These are phyloP conservation scores for Prototheca wickerhamii DNA, from an alignment of 163 green algal genomes.

Conservation along the genomic window DNA sequence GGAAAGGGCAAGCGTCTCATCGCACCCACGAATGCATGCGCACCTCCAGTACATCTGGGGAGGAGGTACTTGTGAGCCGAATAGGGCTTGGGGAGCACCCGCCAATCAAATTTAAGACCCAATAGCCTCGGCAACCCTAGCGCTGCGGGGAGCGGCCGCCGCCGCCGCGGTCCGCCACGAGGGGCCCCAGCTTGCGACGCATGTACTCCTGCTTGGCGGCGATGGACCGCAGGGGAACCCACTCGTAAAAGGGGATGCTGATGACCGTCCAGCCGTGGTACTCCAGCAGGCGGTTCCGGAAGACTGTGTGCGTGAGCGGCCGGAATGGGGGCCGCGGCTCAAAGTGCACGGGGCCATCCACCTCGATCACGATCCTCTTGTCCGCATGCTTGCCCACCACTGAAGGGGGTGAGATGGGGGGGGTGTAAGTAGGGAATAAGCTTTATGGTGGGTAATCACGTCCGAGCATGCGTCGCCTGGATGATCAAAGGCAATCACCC, in stretches of 20 bases:
- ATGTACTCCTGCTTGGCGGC: conserved; percentile 7
- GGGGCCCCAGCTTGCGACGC: neutral
- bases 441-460: too few species aligned
- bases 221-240: conserved; percentile 1
- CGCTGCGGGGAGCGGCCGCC: too few species aligned
- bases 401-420: conserved; percentile 1
- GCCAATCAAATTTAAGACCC: too few species aligned
- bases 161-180: neutral
- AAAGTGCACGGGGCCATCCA: conserved; percentile 23
- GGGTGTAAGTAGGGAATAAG: neutral
- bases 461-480: too few species aligned
- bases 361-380: conserved; percentile 14
- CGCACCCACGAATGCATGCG: too few species aligned
- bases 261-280: conserved; percentile 11
- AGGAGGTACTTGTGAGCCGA: too few species aligned
- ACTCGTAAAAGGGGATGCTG: conserved; percentile 11
- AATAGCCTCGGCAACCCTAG: too few species aligned
- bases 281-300: conserved; percentile 15
- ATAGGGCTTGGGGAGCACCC: too few species aligned
- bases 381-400: neutral
- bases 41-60: too few species aligned
- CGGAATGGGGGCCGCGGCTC: conserved; percentile 5
- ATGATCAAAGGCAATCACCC: neutral
- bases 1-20: too few species aligned
- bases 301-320: conserved; percentile 14